A percentile compares a stretch with the other conserved stretches of the same genome.
Conservation (phyloP, 2,329 filamentous ascomycete genomes). For the Trichoderma cornu-damae region DNA sequence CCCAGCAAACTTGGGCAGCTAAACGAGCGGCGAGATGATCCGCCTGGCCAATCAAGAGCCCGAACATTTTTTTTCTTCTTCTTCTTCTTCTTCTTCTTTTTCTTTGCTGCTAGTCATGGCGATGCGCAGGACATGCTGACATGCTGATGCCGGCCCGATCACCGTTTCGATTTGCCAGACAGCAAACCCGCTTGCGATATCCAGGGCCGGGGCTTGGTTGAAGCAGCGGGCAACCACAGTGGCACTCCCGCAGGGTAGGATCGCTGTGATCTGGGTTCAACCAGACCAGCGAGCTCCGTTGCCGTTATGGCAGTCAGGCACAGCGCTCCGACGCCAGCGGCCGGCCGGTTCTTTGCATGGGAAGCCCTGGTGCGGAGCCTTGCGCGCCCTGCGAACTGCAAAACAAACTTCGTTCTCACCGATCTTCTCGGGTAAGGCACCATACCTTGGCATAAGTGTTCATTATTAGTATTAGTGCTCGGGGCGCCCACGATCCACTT, state of each 20-base stretch:
- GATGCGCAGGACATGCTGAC: background rate
- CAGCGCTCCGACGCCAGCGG: too few species aligned
- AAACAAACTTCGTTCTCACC: background rate
- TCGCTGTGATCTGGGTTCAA: too few species aligned
- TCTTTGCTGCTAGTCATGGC: background rate
- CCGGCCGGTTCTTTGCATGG: too few species aligned
- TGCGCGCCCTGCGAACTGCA: background rate
- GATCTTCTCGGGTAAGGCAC: conserved; percentile 13
- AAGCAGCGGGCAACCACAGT: too few species aligned
- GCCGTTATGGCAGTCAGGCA: too few species aligned
- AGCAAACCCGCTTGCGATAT: too few species aligned
- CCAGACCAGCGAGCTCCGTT: too few species aligned
- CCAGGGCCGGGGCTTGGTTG: too few species aligned
- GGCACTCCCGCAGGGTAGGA: too few species aligned
- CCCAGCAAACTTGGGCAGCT: background rate
- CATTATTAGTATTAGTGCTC: background rate
- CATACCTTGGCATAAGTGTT: conserved; percentile 6
- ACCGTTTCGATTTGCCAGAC: background rate
- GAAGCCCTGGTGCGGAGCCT: background rate
- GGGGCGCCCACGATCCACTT: background rate
- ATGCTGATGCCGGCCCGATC: background rate
- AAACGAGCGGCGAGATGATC: background rate
- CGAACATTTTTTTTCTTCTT: too few species aligned
- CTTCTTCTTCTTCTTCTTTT: too few species aligned
- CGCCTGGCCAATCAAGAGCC: background rate